Percentiles rank a stretch among this genome's conserved stretches.
phyloP scores from a whole-genome alignment of 176 grass and related monocot genomes.

The Musa acuminata region DNA sequence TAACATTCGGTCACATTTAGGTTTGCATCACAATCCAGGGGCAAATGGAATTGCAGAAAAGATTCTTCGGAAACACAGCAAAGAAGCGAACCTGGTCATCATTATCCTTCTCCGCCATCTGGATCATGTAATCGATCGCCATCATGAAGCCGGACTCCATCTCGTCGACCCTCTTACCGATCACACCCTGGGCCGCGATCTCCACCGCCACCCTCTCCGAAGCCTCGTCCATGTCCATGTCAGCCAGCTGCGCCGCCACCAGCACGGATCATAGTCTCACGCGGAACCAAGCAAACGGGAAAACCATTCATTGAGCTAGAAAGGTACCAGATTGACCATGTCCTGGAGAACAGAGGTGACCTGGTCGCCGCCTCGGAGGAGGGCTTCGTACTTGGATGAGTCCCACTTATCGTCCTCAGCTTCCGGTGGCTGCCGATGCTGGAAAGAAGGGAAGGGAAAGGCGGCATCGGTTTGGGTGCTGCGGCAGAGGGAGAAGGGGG shows the following conservation, averaged over 20 bases:
- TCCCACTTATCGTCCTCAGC: slow-evolving; percentile 20
- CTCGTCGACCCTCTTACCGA: slow-evolving; percentile 91
- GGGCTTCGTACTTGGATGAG: slow-evolving; percentile 47
- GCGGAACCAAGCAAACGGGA: neutral
- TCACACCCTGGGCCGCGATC: slow-evolving; percentile 75
- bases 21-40: neutral
- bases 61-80: too few species aligned
- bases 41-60: neutral
- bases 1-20: neutral
- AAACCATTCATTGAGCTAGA: neutral
- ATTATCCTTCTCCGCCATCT: slow-evolving; percentile 56
- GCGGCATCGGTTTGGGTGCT: slow-evolving; percentile 33
- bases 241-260: slow-evolving; percentile 51
- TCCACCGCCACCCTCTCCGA: slow-evolving; percentile 63
- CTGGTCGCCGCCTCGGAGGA: slow-evolving; percentile 87
- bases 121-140: slow-evolving; percentile 95
- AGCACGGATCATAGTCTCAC: neutral
- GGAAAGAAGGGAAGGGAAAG: slow-evolving; percentile 40
- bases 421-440: slow-evolving; percentile 21
- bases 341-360: slow-evolving; percentile 89
- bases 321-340: slow-evolving; percentile 71
- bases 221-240: slow-evolving; percentile 78
- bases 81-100: slow-evolving; percentile 56
- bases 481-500: slow-evolving; percentile 24
- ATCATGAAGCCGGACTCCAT: slow-evolving; percentile 96